Base-by-base conservation (phyloP, 2,329 filamentous ascomycete genomes). In the Pseudopyrenochaeta lycopersici region DNA sequence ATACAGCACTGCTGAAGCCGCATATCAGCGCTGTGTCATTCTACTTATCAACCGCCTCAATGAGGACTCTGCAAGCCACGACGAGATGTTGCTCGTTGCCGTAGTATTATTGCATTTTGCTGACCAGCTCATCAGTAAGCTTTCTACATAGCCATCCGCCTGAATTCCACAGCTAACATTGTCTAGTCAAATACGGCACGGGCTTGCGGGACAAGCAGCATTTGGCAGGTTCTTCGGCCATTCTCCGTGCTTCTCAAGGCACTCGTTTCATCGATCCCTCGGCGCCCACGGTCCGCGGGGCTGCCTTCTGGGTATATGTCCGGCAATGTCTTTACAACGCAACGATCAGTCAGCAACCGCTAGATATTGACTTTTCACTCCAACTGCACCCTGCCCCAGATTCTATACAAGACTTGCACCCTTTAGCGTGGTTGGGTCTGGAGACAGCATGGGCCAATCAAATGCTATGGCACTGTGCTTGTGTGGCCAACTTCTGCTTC, bases 291-390 rank as follows among this genome's bases (percentile, higher is more conserved):
- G 50, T 72, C 10, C 69, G 69, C 21, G 67, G 72, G 33, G 69
- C 70, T 40, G 66, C 69, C 7, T 73, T 72, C 38, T 72, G 68
- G 69, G 65, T 73, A 7, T 71, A 72, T 39, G 68, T 73, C 23
- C 64, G 68, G 10, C 70, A 73, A 44, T 72, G 67, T 41, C 60
- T 73, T 7, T 72, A 72, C 43, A 73, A 62, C 31, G 65, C 69
- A 11, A 71, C 67, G 4, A 67, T 72, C 27, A 68, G 71, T 30
- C 69, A 73, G 49, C 66, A 69, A 36, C 60, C 67, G 3, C 70
- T 60, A 2, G 64, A 72, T 20, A 52, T 73, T 21, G 69, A 72
- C 40, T 68, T 71, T 15, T 64, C 60, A 4, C 46, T 73, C 11
- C 56, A 62, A 38, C 41, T 73, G 14, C 59, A 66, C 30, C 69